Evolutionary conservation across 176 grass and related monocot species (phyloP), one percentile per base, ranked within the genome.

Genomic region (Ananas comosus): DNA sequence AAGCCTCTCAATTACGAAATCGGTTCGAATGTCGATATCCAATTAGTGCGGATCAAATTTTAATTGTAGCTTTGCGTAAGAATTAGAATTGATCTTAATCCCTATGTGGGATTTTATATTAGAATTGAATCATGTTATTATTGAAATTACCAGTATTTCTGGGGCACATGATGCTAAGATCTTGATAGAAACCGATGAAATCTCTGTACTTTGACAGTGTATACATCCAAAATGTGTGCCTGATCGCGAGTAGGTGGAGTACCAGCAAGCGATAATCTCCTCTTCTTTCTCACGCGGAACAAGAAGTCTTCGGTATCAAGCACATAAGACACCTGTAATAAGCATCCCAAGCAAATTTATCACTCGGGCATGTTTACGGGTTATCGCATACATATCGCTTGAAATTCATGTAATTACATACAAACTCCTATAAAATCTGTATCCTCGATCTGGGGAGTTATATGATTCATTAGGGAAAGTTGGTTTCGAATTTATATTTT

Each of bases 161-260:
- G 53, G 63, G 7, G 53, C 71, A 4, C 53, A 59, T 53, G 48
- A 61, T 66, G 53, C 66, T 75, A 81, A 9, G 66, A 57, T 65
- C 53, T 75, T 19, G 84, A 87, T 9, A 75, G 67, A 14, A 75
- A 82, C 3, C 19, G 48, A 68, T 82, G 75, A 29, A 87, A 87
- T 52, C 63, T 58, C 0, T 64, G 63, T 2, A 64, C 57, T 75
- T 75, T 86, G 51, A n/a, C 74, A 53, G 48, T 70, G 49, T 78
- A 50, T 11, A 11, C n/a, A 48, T 63, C 54, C 29, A 52, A 23
- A n/a, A 75, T 16, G 51, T 65, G 18, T 10, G 70, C 65, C 52
- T 71, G 67, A 24, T 27, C 19, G 19, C 8, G 14, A 0, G 8
- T 10, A 70, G 65, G 13, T 51, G 50, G 25, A 67, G 23, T 18